A percentile compares a stretch with the other conserved stretches of the same genome.
Evolutionary conservation across 108 stramenopile genomes (phyloP).

Genomic region (Stephanodiscus minutulus): DNA sequence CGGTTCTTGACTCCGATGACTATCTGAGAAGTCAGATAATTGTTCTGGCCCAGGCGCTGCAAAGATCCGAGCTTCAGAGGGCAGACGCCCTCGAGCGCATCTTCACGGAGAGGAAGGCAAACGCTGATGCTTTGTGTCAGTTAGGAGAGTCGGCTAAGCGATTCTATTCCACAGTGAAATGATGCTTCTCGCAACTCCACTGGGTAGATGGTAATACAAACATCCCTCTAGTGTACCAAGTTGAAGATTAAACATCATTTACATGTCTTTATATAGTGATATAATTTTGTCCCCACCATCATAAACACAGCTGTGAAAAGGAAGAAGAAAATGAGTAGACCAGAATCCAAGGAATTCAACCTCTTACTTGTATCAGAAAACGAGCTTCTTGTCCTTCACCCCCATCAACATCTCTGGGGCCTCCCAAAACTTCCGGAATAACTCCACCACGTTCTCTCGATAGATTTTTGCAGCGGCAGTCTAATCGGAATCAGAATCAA

Average conservation of each 20-base stretch:
- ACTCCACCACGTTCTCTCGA: too few relatives aligned
- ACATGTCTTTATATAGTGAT: too few relatives aligned
- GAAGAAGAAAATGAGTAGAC: too few relatives aligned
- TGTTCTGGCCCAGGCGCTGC: slow-evolving; percentile 68
- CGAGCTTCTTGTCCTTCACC: too few relatives aligned
- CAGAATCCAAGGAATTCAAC: too few relatives aligned
- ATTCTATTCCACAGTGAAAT: slow-evolving; percentile 69
- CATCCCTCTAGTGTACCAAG: neutral
- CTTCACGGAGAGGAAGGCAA: slow-evolving; percentile 57
- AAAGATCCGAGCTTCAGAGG: slow-evolving; percentile 63
- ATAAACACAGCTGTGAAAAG: too few relatives aligned
- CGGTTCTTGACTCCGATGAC: slow-evolving; percentile 47
- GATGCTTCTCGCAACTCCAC: too few relatives aligned
- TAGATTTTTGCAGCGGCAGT: neutral
- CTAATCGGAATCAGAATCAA: slow-evolving; percentile 17
- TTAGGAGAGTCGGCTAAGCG: slow-evolving; percentile 71
- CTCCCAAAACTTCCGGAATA: too few relatives aligned
- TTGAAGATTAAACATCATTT: too few relatives aligned
- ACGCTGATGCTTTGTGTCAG: slow-evolving; percentile 67
- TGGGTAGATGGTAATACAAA: neutral
- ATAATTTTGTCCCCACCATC: neutral
- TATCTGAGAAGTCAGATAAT: slow-evolving; percentile 62
- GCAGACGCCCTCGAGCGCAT: slow-evolving; percentile 75
- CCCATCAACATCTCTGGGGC: too few relatives aligned
- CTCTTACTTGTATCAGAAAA: too few relatives aligned